phyloP scores from a whole-genome alignment of 192 early-diverging fungal genomes.

The Gryganskiella cystojenkinii region DNA sequence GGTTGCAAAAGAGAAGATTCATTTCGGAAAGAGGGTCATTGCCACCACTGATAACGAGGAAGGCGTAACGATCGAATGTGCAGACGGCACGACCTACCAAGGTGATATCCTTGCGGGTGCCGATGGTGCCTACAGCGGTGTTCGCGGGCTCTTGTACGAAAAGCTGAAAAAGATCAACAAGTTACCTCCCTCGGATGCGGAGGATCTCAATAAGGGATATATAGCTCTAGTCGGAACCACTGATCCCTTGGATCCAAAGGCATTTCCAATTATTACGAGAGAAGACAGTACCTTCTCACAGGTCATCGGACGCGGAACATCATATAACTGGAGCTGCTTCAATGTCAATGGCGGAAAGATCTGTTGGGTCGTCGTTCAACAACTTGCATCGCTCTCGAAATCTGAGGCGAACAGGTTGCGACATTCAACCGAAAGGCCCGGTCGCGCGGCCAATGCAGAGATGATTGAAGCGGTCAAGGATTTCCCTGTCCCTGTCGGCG shows the following conservation, averaged over 20 bases:
- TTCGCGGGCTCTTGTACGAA: slow-evolving; percentile 11
- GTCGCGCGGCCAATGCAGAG: not conserved
- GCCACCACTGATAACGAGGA: not conserved
- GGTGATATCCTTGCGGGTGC: slow-evolving; percentile 38
- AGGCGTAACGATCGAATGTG: slow-evolving; percentile 22
- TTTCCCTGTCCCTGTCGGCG: not conserved
- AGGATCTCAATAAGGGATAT: slow-evolving; percentile 6
- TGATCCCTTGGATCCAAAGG: not conserved
- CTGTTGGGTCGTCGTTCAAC: not conserved
- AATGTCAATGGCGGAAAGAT: no score
- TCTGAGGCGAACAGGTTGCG: not conserved
- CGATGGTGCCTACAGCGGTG: slow-evolving; percentile 27
- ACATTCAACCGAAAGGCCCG: slow-evolving; percentile 1
- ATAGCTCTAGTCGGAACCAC: not conserved
- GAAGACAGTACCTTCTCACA: not conserved
- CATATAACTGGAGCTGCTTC: no score
- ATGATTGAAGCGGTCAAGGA: slow-evolving; percentile 9
- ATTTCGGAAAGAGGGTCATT: not conserved
- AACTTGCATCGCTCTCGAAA: not conserved
- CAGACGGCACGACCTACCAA: slow-evolving; percentile 10
- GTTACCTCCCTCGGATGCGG: not conserved
- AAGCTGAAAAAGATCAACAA: not conserved
- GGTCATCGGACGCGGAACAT: not conserved
- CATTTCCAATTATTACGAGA: not conserved
- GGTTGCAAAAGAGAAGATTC: not conserved